Evolutionary conservation across 257 asterid species (phyloP).

Genomic region (Solanum piurae): DNA sequence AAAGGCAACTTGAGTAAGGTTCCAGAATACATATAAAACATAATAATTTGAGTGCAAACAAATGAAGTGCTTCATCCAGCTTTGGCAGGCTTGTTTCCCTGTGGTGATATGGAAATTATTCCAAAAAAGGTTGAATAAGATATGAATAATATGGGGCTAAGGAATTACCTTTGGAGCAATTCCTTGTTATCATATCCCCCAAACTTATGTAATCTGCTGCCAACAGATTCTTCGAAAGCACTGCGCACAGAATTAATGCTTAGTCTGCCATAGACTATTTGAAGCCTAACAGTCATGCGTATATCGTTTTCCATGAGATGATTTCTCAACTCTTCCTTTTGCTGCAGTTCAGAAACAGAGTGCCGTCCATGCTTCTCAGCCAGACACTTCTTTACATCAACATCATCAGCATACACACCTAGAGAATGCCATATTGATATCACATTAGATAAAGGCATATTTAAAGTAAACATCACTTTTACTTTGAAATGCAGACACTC

Average conservation of each 20-base stretch:
- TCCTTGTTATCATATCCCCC: slow-evolving; percentile 60
- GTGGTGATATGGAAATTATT: neutral
- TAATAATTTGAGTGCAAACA: neutral
- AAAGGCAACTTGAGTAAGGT: neutral
- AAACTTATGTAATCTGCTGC: slow-evolving; percentile 52
- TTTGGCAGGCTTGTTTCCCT: neutral
- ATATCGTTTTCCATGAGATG: slow-evolving; percentile 52
- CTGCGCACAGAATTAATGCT: slow-evolving; percentile 61
- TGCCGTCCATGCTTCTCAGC: slow-evolving; percentile 42
- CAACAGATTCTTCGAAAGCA: slow-evolving; percentile 83
- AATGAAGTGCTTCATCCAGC: neutral
- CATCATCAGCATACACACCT: slow-evolving; percentile 88
- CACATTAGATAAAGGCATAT: neutral
- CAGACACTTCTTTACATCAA: slow-evolving; percentile 37
- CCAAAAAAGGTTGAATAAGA: neutral
- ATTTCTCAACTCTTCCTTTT: slow-evolving; percentile 27
- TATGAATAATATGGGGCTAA: neutral
- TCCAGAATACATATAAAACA: neutral
- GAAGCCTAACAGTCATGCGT: slow-evolving; percentile 43
- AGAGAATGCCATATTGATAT: neutral
- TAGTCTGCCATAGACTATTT: slow-evolving; percentile 75
- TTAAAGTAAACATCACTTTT: neutral
- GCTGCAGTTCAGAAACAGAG: slow-evolving; percentile 35
- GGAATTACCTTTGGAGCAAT: slow-evolving; percentile 54
- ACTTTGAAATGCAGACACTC: neutral